These are phyloP conservation scores for Medicago ruthenica DNA, from an alignment of 306 rosid species.

Conservation along the genomic window DNA sequence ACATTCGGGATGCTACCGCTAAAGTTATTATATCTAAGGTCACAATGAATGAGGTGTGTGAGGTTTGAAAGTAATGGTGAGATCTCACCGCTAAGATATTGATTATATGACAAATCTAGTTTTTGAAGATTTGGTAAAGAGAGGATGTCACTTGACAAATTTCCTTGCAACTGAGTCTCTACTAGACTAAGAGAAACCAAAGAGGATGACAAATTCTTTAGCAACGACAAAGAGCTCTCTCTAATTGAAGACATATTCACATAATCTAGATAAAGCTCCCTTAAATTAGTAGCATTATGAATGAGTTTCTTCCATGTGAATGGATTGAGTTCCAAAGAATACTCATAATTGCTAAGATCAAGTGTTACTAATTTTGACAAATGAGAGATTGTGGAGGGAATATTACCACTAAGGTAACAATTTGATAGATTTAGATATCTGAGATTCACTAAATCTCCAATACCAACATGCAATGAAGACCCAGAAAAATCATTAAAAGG, in stretches of 20 bases:
- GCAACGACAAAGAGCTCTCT: neutral
- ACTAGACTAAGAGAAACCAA: neutral
- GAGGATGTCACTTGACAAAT: neutral
- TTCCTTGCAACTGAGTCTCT: neutral
- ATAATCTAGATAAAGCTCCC: neutral
- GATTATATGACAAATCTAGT: neutral
- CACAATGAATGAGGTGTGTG: neutral
- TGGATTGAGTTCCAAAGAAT: neutral
- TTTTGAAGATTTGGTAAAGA: neutral
- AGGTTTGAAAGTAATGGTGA: neutral
- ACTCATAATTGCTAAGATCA: neutral
- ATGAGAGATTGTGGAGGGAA: neutral
- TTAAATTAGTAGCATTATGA: neutral
- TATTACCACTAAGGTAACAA: neutral
- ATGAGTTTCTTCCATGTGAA: neutral
- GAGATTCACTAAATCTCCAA: constrained; percentile 34
- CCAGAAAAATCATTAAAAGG: constrained; percentile 22
- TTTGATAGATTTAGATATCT: neutral
- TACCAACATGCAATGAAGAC: constrained; percentile 10
- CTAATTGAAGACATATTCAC: constrained; percentile 7
- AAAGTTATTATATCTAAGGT: neutral
- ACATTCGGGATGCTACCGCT: neutral
- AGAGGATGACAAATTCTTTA: constrained; percentile 31
- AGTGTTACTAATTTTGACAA: neutral
- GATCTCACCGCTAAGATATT: neutral